A percentile compares a stretch with the other conserved stretches of the same genome.
Evolutionary conservation across 148 eudicot genomes (phyloP).

Genomic region (Linanthus parryae): DNA sequence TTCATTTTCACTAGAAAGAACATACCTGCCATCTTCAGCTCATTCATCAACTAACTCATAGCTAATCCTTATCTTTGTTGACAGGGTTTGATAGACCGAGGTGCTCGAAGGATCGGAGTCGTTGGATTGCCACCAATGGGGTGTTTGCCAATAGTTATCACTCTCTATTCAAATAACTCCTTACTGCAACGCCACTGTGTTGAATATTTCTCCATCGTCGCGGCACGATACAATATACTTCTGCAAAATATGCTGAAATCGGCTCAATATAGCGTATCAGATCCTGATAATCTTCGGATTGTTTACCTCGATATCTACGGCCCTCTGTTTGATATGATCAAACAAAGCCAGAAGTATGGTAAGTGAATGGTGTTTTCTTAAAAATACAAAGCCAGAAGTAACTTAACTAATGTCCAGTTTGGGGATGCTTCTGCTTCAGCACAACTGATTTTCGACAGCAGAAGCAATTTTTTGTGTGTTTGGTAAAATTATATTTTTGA

Average conservation of each 20-base stretch:
- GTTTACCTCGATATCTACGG: slow-evolving; percentile 38
- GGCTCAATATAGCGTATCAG: slow-evolving; percentile 16
- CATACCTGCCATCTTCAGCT: too few species aligned
- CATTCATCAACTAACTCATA: too few species aligned
- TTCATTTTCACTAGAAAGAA: too few species aligned
- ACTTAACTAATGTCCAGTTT: not conserved
- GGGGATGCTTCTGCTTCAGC: too few species aligned
- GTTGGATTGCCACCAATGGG: slow-evolving; percentile 71
- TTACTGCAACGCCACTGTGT: slow-evolving; percentile 29
- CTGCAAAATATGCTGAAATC: slow-evolving; percentile 22
- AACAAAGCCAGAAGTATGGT: slow-evolving; percentile 30
- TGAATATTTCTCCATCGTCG: slow-evolving; percentile 24
- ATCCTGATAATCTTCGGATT: slow-evolving; percentile 23
- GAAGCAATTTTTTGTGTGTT: not conserved
- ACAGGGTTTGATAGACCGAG: slow-evolving; percentile 42
- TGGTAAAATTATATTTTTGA: not conserved
- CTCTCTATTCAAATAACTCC: slow-evolving; percentile 22
- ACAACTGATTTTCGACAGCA: not conserved
- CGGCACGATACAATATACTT: slow-evolving; percentile 31
- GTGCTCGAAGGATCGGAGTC: slow-evolving; percentile 54
- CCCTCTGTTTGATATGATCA: slow-evolving; percentile 22
- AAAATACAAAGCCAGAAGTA: not conserved
- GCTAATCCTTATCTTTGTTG: not conserved
- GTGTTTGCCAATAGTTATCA: slow-evolving; percentile 70
- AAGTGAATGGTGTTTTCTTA: slow-evolving; percentile 8